Evolutionary conservation across 805 yeast species (phyloP), one percentile per base, ranked within the genome.

Genomic region (Myxozyma kluyveri): DNA sequence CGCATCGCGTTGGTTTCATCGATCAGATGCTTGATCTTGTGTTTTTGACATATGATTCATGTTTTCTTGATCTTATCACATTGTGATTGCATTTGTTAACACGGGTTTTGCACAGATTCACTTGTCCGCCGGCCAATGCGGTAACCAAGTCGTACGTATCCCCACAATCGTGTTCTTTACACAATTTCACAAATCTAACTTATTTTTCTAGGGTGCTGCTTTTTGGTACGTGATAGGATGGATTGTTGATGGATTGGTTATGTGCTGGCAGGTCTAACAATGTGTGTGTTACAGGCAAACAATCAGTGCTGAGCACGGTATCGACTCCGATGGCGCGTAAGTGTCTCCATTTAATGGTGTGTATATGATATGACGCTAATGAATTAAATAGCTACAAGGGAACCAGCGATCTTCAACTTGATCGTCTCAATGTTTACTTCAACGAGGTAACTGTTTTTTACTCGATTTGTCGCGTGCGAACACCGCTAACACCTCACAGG

Each of bases 91-190:
- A 29, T 29, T 29, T 29, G 33, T 14, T 29, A 29, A 29, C 14
- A 29, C 14, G 14, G 9, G 33, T 14, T 52, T 42, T 18, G 35
- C 56, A 37, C 71, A 84, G 91, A 86, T 87, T 71, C 96, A 87
- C 73, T 79, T 87, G 72, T 88, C 95, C 52, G 84, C 95, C 52
- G 96, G 96, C 74, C 96, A 88, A 75, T 88, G 96, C 83, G 96
- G 96, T 84, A 88, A 88, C 78, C 96, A 87, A 75, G 86, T 87
- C 63, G 84, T 80, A 74, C 64, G 84, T 54, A 32, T 31, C 2
- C 27, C 18, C 12, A n/a, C 14, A 18, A 9, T 39, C 6, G 21
- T 40, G 39, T 3, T 14, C 14, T 27, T 22, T 17, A 19, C 10
- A 26, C 29, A 24, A 37, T 14, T 12, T n/a, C 14, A 26, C 29